Base-by-base conservation (phyloP, 139 green algal species). In the Closterium sp. region DNA sequence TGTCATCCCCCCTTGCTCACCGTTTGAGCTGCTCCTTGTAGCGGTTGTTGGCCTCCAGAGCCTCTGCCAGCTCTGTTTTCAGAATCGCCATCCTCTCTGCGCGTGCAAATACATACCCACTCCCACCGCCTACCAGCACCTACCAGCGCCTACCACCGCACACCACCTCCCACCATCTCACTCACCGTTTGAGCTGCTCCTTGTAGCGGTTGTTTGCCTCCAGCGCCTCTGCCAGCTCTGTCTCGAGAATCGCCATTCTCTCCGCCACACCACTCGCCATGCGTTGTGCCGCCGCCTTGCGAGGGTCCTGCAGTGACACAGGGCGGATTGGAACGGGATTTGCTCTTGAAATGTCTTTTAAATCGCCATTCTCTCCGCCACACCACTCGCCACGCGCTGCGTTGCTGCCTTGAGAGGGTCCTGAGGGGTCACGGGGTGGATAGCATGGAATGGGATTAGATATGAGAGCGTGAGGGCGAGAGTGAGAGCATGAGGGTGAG, bases 21-120 rank as follows among this genome's bases (percentile, higher is more conserved):
- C 45, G 45, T 4, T 70, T 70, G 70, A 93, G 84, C 90, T 93
- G 90, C 90, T 93, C 90, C 90, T 93, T 93, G 17, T 90, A 90
- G 5, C n/a, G 28, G 27, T 90, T 21, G 13, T 88, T 88, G 84
- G 30, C 70, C 50, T 93, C 90, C 31, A 93, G 84, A 6, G 90
- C 90, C 85, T 93, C 90, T 31, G 84, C 30, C 62, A 93, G 85
- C 85, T 93, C 90, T 29, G 84, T 93, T 30, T 93, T 85, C 31
- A 93, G 29, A 29, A 70, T 32, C 90, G 45, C 90, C 29, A 92
- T 70, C 13, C 42, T 70, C 84, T 87, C 70, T 22, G 45, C 27
- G 89, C 45, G 11, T 10, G 13, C 34, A 17, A 10, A 70, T 85
- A 13, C 70, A 19, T n/a, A 38, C 2, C 3, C 32, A 38, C 32